A percentile compares a stretch with the other conserved stretches of the same genome.
Evolutionary conservation across 140 eudicot species (phyloP).

Genomic region (Senecio squalidus): DNA sequence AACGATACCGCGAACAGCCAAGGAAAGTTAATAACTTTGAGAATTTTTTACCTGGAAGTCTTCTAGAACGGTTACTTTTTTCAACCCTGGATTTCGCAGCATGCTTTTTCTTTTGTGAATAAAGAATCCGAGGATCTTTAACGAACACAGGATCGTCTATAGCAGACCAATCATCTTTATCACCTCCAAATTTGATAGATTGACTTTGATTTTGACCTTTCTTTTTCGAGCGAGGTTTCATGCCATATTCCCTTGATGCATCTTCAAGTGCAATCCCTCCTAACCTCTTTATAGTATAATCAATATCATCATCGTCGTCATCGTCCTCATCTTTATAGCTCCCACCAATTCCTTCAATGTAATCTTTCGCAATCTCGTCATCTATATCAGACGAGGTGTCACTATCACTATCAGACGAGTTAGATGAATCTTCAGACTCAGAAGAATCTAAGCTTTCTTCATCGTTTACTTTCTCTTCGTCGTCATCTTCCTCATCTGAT

Average conservation of each 20-base stretch:
- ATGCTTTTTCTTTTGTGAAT: slow-evolving; percentile 64
- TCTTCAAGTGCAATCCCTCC: slow-evolving; percentile 78
- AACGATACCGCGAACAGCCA: neutral
- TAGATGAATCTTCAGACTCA: slow-evolving; percentile 42
- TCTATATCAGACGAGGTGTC: slow-evolving; percentile 67
- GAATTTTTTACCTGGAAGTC: slow-evolving; percentile 59
- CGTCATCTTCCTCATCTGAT: slow-evolving; percentile 55
- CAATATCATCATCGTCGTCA: slow-evolving; percentile 34
- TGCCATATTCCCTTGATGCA: slow-evolving; percentile 84
- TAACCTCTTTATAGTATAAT: slow-evolving; percentile 50
- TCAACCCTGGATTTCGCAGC: slow-evolving; percentile 38
- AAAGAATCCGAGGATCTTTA: slow-evolving; percentile 58
- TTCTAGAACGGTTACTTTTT: slow-evolving; percentile 47
- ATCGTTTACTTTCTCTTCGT: slow-evolving; percentile 30
- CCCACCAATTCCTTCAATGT: slow-evolving; percentile 78
- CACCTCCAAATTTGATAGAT: slow-evolving; percentile 18
- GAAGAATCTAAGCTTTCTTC: slow-evolving; percentile 53
- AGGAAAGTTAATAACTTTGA: neutral
- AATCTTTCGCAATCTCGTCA: slow-evolving; percentile 73
- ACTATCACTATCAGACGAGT: slow-evolving; percentile 61
- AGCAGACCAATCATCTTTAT: slow-evolving; percentile 28
- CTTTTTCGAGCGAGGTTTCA: slow-evolving; percentile 38
- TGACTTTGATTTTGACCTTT: slow-evolving; percentile 22
- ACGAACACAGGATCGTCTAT: slow-evolving; percentile 59
- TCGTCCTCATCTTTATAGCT: slow-evolving; percentile 30